Evolutionary conservation across 768 basidiomycete genomes (phyloP).

Genomic region (Antrodiella citrinella): DNA sequence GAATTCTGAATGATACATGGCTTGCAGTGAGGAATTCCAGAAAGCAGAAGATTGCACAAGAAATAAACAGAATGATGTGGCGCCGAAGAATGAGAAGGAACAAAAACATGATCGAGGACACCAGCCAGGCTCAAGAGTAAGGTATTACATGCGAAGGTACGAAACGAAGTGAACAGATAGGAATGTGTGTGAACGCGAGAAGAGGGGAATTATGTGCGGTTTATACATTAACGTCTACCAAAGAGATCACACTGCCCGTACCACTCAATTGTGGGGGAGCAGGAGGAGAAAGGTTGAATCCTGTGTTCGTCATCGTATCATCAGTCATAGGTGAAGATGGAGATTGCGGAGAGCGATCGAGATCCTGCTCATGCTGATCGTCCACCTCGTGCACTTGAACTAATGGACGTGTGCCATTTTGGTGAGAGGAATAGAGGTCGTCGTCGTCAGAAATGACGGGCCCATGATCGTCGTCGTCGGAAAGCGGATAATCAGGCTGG

Average conservation of each 20-base stretch:
- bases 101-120: neutral
- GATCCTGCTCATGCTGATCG: neutral
- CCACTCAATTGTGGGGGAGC: neutral
- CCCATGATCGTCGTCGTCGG: neutral
- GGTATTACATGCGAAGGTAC: neutral
- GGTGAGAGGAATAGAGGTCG: conserved; percentile 4
- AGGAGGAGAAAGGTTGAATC: neutral
- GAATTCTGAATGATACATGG: conserved; percentile 8
- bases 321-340: neutral
- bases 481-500: neutral
- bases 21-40: neutral
- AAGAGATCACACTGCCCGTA: conserved; percentile 5
- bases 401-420: neutral
- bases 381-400: neutral
- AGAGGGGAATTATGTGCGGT: neutral
- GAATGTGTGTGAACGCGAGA: neutral
- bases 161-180: neutral
- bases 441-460: conserved; percentile 6
- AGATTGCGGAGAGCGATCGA: neutral
- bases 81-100: conserved; percentile 4
- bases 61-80: conserved; percentile 3
- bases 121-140: neutral
- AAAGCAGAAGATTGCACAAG: neutral
- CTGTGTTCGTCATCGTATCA: neutral
- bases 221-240: conserved; percentile 10